Conservation (phyloP, 768 basidiomycete species). For the Leccinum longicurvipes region DNA sequence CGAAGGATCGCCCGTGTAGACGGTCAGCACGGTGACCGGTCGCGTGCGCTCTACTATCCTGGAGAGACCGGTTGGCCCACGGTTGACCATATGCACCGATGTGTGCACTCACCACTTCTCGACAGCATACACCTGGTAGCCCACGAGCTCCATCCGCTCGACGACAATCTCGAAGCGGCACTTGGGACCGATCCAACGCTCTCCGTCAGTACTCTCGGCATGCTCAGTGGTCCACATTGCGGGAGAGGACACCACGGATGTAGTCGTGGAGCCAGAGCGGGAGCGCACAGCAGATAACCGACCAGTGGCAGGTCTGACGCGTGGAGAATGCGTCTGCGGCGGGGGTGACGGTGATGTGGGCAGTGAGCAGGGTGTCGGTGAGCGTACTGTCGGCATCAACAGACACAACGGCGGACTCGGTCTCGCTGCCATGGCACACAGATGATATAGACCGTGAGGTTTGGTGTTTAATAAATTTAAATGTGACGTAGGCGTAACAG, state of each 20-base stretch:
- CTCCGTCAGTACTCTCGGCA: conserved; percentile 19
- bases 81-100: background rate
- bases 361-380: conserved; percentile 8
- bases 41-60: conserved; percentile 70
- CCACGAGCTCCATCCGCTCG: conserved; percentile 43
- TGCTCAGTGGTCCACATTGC: conserved; percentile 10
- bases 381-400: conserved; percentile 35
- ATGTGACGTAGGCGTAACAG: conserved; percentile 11
- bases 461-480: background rate
- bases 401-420: conserved; percentile 18
- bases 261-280: conserved; percentile 30
- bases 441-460: background rate
- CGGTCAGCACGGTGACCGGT: conserved; percentile 58
- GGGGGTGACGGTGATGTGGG: conserved; percentile 11
- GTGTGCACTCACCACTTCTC: conserved; percentile 65
- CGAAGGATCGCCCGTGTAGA: conserved; percentile 64
- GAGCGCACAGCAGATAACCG: conserved; percentile 31
- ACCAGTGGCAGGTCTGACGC: conserved; percentile 21
- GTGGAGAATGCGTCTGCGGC: conserved; percentile 22
- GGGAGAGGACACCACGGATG: conserved; percentile 11
- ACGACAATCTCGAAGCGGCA: conserved; percentile 49
- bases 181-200: conserved; percentile 44
- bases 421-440: conserved; percentile 14
- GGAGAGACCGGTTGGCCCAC: background rate
- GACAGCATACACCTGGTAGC: conserved; percentile 83